Conservation (phyloP, 2,329 filamentous ascomycete species). For the Neofusicoccum sp. region DNA sequence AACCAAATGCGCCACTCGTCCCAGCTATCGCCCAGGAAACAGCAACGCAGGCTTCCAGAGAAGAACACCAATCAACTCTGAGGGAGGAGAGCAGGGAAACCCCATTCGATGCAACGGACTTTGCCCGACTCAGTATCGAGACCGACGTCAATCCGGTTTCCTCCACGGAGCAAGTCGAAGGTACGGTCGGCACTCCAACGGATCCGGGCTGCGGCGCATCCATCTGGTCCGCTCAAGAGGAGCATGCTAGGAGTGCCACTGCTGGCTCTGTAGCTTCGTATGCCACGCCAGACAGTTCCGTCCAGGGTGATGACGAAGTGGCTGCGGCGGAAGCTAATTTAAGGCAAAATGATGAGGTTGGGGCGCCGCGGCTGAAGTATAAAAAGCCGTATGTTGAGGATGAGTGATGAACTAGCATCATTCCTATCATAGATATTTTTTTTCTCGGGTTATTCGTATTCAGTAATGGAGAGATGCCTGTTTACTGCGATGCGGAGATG, state of each 20-base stretch:
- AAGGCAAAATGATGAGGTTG: background rate
- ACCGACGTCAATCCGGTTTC: background rate
- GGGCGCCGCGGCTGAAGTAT: background rate
- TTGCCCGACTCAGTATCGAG: background rate
- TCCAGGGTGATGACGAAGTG: conserved; percentile 2
- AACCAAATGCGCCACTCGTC: too few relatives aligned
- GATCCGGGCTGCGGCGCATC: background rate
- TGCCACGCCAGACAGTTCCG: conserved; percentile 7
- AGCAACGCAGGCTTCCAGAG: too few relatives aligned
- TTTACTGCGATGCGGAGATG: too few relatives aligned
- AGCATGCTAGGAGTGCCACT: background rate
- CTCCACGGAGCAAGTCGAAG: background rate
- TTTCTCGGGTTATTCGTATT: too few relatives aligned
- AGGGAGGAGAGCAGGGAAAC: background rate
- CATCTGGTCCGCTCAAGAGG: conserved; percentile 6
- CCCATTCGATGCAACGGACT: background rate
- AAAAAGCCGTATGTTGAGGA: conserved; percentile 5
- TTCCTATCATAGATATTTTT: too few relatives aligned
- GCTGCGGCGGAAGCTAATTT: background rate
- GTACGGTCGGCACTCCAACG: background rate
- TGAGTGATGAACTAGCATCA: background rate
- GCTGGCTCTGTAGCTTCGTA: background rate
- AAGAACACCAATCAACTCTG: too few relatives aligned
- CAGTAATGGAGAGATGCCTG: too few relatives aligned
- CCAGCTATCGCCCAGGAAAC: too few relatives aligned